Conservation (phyloP, 1,139 yeast genomes). For the Lodderomyces pseudojiufengensis region DNA sequence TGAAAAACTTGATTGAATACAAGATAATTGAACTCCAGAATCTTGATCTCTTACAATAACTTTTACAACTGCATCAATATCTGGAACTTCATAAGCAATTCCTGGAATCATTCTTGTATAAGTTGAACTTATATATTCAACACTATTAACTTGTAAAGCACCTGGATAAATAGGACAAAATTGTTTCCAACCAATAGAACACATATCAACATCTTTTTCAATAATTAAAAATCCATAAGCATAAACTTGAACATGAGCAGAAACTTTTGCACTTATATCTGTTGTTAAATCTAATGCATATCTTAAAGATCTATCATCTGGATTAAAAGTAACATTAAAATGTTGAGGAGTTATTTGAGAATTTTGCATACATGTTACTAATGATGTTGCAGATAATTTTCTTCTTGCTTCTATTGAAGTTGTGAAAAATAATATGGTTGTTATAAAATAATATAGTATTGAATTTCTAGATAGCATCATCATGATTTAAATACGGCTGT, state of each 20-base stretch:
- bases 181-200: constrained; percentile 68
- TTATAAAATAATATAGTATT: background rate
- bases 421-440: constrained; percentile 6
- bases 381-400: constrained; percentile 55
- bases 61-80: constrained; percentile 70
- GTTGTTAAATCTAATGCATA: constrained; percentile 63
- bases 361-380: constrained; percentile 70
- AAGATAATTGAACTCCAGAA: constrained; percentile 50
- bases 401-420: constrained; percentile 26
- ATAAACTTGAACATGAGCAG: constrained; percentile 60
- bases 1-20: constrained; percentile 65
- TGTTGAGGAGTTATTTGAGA: constrained; percentile 62
- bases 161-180: constrained; percentile 79
- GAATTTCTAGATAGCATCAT: constrained; percentile 1
- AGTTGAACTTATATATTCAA: constrained; percentile 48
- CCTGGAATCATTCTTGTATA: constrained; percentile 58
- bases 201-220: constrained; percentile 49
- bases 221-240: constrained; percentile 74
- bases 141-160: constrained; percentile 60
- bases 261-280: constrained; percentile 53
- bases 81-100: constrained; percentile 72
- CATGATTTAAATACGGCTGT: no score
- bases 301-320: constrained; percentile 57
- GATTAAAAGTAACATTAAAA: constrained; percentile 65
- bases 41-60: constrained; percentile 37